Evolutionary conservation across 1,139 yeast genomes (phyloP).

Genomic region (Yamadazyma songkhlaensis): DNA sequence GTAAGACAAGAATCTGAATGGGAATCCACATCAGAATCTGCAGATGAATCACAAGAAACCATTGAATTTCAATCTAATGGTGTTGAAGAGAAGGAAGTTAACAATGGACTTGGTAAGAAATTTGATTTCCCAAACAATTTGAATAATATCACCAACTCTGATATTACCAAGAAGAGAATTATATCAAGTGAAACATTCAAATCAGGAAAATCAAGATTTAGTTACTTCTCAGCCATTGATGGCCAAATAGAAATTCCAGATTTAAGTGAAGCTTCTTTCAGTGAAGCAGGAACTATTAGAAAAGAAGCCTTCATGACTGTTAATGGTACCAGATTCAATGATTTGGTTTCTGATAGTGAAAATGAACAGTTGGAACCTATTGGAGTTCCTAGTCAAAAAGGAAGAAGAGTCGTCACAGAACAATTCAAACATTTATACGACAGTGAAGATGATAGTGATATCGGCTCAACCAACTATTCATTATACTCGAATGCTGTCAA

Average conservation of each 20-base stretch:
- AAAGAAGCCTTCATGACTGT: slow-evolving; percentile 19
- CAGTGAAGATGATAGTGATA: slow-evolving; percentile 23
- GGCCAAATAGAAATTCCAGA: slow-evolving; percentile 49
- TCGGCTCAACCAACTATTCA: slow-evolving; percentile 17
- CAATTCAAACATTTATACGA: slow-evolving; percentile 26
- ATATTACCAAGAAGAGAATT: slow-evolving; percentile 18
- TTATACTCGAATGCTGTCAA: slow-evolving; percentile 11
- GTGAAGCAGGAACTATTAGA: slow-evolving; percentile 16
- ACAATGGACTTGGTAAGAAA: slow-evolving; percentile 35
- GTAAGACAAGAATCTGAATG: background rate
- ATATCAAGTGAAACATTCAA: slow-evolving; percentile 15
- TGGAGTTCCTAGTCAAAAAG: slow-evolving; percentile 34
- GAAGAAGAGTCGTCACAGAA: slow-evolving; percentile 25
- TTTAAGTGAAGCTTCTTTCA: slow-evolving; percentile 25
- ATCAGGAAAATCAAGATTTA: slow-evolving; percentile 20
- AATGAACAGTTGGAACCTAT: slow-evolving; percentile 28
- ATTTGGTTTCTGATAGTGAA: slow-evolving; percentile 13
- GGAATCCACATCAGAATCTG: slow-evolving; percentile 1
- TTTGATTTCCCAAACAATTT: slow-evolving; percentile 41
- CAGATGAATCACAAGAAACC: slow-evolving; percentile 1
- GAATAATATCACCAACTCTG: slow-evolving; percentile 33
- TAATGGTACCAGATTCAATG: slow-evolving; percentile 31
- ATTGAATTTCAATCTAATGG: background rate
- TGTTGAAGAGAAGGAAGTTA: slow-evolving; percentile 7
- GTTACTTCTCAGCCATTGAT: slow-evolving; percentile 23